Base-by-base conservation (phyloP, 2,329 filamentous ascomycete species). In the Ophiostoma montium region DNA sequence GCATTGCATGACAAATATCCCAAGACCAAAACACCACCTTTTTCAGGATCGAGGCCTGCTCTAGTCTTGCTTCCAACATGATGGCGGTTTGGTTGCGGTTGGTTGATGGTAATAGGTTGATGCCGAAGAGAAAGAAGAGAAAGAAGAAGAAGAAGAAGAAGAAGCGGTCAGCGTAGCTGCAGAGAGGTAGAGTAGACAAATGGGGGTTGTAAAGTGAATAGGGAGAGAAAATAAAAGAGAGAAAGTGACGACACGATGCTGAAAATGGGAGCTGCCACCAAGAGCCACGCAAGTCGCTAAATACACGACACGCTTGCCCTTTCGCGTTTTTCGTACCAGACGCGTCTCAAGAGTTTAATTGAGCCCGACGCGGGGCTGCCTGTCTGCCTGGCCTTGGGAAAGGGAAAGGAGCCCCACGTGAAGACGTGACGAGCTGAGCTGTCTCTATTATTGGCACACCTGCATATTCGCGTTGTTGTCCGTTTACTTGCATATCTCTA, bases 11-110 rank as follows among this genome's bases (percentile, higher is more conserved):
- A 21, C 35, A 15, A 3, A 12, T 35, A 32, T 35, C 23, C 23
- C n/a, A 41, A 39, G 15, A 45, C 12, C 30, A 31, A 35, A n/a
- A 52, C 67, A 54, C 68, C n/a, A 90, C 88, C 84, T 92, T 95
- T 76, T 98, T 98, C 65, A 98, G 78, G 66, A 94, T 76, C 63
- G 80, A 76, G 55, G 94, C 90, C 76, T 96, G 89, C 67, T 92
- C 85, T 68, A 98, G 78, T 70, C 89, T 85, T 79, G 92, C 92
- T 78, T 98, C 92, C 72, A 98, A 81, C 90, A 96, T 78, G 55
- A 64, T 72, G 73, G 62, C 54, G 41, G 49, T 49, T 48, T 50
- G 39, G 12, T 45, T n/a, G n/a, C n/a, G n/a, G n/a, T n/a, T n/a
- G n/a, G n/a, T n/a, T n/a, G n/a, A n/a, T n/a, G n/a, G n/a, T n/a